These are phyloP conservation scores for Carex arenaria DNA, from an alignment of 202 grass and related monocot species.

Conservation along the genomic window DNA sequence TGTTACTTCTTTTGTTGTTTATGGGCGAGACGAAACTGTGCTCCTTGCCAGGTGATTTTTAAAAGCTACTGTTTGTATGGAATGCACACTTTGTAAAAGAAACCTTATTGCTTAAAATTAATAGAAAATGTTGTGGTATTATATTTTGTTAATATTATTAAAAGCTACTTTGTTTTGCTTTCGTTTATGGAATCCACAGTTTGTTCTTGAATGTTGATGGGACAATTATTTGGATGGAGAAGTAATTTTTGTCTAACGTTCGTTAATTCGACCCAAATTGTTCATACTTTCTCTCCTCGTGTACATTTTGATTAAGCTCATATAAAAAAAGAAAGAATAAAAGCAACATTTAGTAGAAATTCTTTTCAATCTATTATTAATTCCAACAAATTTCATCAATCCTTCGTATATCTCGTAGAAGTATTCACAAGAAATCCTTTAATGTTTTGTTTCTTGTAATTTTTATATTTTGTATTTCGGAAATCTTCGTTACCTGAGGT, in stretches of 20 bases:
- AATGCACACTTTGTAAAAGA: too few species aligned
- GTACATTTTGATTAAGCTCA: too few species aligned
- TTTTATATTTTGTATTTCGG: too few species aligned
- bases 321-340: too few species aligned
- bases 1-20: slow-evolving; percentile 9
- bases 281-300: not conserved
- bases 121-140: not conserved
- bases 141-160: not conserved
- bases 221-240: not conserved
- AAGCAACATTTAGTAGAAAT: too few species aligned
- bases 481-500: too few species aligned
- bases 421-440: too few species aligned
- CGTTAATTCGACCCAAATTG: not conserved
- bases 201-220: not conserved
- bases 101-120: not conserved
- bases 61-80: too few species aligned
- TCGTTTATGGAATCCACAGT: not conserved
- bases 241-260: not conserved
- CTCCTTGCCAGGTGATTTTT: not conserved
- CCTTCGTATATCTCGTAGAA: too few species aligned
- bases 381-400: too few species aligned
- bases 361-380: too few species aligned
- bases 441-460: too few species aligned
- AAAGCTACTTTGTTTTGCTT: not conserved
- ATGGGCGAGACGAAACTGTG: not conserved